A percentile compares a stretch with the other conserved stretches of the same genome.
Conservation (phyloP, 768 basidiomycete species). For the Clitopilus hobsonii region DNA sequence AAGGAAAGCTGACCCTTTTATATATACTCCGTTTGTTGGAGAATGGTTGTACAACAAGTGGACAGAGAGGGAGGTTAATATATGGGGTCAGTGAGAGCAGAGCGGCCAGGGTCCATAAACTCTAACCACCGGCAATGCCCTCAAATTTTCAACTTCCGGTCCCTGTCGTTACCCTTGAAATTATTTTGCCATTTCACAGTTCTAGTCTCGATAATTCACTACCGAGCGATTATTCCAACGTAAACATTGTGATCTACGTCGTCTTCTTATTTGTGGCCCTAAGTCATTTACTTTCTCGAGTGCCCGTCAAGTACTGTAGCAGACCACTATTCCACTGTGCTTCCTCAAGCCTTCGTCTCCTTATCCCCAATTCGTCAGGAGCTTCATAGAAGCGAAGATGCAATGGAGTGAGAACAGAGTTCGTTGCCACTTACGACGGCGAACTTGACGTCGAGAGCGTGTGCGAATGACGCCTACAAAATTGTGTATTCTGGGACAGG, state of each 20-base stretch:
- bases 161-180: conserved; percentile 26
- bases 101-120: conserved; percentile 42
- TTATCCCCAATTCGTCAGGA: neutral
- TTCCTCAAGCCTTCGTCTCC: too few species aligned
- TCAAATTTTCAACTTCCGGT: conserved; percentile 49
- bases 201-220: conserved; percentile 3
- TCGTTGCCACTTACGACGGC: neutral
- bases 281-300: neutral
- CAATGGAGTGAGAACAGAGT: neutral
- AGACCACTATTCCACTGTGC: too few species aligned
- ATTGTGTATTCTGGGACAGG: too few species aligned
- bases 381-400: neutral
- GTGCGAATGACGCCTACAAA: too few species aligned
- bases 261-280: neutral
- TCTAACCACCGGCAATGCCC: conserved; percentile 43
- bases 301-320: neutral
- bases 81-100: conserved; percentile 38
- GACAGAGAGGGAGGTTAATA: conserved; percentile 26
- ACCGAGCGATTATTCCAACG: neutral
- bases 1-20: conserved; percentile 42
- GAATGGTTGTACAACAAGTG: conserved; percentile 29
- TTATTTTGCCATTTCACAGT: conserved; percentile 19
- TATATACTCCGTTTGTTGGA: conserved; percentile 30
- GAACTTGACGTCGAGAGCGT: neutral
- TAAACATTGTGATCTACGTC: neutral